Evolutionary conservation across 225 moss, liverwort and hornwort species (phyloP).

Genomic region (Lunularia cruciata): DNA sequence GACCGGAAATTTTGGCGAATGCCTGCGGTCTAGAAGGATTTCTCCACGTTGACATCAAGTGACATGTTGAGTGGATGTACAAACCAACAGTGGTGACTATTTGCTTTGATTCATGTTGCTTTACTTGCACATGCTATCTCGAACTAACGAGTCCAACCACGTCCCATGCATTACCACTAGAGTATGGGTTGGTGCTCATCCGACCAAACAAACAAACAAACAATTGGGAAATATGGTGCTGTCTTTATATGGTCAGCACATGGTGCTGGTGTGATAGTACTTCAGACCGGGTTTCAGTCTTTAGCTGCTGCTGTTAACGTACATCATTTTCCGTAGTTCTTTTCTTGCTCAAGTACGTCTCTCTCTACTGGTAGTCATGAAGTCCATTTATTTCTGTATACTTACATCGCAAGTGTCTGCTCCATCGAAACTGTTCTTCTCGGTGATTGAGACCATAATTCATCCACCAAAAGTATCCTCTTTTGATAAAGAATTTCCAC

Average conservation of each 20-base stretch:
- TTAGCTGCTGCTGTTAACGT: background rate
- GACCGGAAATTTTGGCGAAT: too few relatives aligned
- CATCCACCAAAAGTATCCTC: too few relatives aligned
- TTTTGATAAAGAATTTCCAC: too few relatives aligned
- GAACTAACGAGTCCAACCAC: too few relatives aligned
- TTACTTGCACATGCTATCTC: constrained; percentile 3
- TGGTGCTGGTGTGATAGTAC: constrained; percentile 5
- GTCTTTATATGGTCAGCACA: background rate
- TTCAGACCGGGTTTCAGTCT: background rate
- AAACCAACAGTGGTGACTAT: too few relatives aligned
- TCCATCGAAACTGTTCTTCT: too few relatives aligned
- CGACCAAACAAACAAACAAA: background rate
- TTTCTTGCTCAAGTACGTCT: background rate
- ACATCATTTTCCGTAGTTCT: background rate
- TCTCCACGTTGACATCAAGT: too few relatives aligned
- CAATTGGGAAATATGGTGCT: background rate
- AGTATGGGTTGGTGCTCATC: background rate
- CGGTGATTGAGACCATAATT: too few relatives aligned
- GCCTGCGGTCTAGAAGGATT: too few relatives aligned
- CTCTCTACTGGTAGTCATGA: background rate
- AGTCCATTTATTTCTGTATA: background rate
- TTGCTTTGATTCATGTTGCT: too few relatives aligned
- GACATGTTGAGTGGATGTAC: too few relatives aligned
- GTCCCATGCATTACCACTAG: background rate
- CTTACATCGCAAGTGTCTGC: too few relatives aligned